Evolutionary conservation across 441 rosid genomes (phyloP), one percentile per base, ranked within the genome.

Genomic region (Manihot esculenta): DNA sequence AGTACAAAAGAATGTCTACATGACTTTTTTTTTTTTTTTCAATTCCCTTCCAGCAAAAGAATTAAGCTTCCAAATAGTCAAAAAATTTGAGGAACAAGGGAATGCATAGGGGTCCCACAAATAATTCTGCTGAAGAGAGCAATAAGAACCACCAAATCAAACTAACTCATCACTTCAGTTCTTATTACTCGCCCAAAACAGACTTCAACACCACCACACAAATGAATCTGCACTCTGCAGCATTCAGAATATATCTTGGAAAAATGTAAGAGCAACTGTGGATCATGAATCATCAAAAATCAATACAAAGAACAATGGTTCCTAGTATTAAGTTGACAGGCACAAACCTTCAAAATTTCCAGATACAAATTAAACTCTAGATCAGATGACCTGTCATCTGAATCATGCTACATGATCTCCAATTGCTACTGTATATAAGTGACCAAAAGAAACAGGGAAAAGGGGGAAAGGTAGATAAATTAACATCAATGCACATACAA

Each of bases 401-500:
- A 35, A 60, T 60, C 64, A 33, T 60, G 47, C 64, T 60, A 60
- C 64, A 33, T 2, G 23, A 60, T 60, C 47, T 35, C 64, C 64
- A 17, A 11, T 60, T 60, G 15, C 47, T 35, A 5, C 6, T 63
- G 70, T 73, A 66, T 70, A 77, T 78, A n/a, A n/a, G 66, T 62
- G 70, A 71, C 27, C 54, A 38, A 70, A 70, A 71, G 56, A 63
- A 50, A 42, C 26, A 7, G 51, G 13, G 35, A 33, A 26, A 11
- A 42, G 14, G 26, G 35, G 64, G 68, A 23, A 64, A 76, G 17
- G 30, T 68, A 74, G 70, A 81, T 80, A 73, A 74, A 81, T 77
- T 79, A 80, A 78, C 59, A 72, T 64, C 80, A 72, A n/a, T n/a
- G n/a, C n/a, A n/a, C n/a, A n/a, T n/a, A n/a, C n/a, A n/a, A n/a